A percentile compares a stretch with the other conserved stretches of the same genome.
These are phyloP conservation scores for Leishmania turanica DNA, from an alignment of 208 protist species.

Conservation along the genomic window DNA sequence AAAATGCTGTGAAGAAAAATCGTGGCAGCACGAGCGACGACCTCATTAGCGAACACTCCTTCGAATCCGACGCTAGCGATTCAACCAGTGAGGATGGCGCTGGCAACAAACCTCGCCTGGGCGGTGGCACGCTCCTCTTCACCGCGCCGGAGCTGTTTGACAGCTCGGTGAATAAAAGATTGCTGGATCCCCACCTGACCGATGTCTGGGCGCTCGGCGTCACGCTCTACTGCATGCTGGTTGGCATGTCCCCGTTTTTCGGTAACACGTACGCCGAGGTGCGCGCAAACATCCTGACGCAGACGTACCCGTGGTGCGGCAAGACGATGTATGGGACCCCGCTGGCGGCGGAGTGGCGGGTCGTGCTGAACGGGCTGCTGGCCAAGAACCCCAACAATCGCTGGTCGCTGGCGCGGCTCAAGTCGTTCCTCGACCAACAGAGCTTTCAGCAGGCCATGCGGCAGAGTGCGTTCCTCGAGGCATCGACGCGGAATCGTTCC, in stretches of 20 bases:
- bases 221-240: conserved; percentile 83
- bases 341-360: conserved; percentile 47
- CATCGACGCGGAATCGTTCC: neutral
- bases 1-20: conserved; percentile 16
- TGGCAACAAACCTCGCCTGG: conserved; percentile 24
- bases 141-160: conserved; percentile 73
- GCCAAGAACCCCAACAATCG: conserved; percentile 65
- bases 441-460: conserved; percentile 38
- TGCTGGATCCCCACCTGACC: conserved; percentile 53
- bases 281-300: conserved; percentile 37
- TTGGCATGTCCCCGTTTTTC: conserved; percentile 70
- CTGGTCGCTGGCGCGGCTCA: conserved; percentile 62
- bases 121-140: conserved; percentile 72
- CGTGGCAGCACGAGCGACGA: neutral
- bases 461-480: conserved; percentile 10
- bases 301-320: conserved; percentile 50
- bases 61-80: neutral
- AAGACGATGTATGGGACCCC: conserved; percentile 28
- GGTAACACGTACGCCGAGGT: conserved; percentile 53
- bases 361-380: conserved; percentile 70
- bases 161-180: conserved; percentile 2
- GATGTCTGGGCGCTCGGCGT: conserved; percentile 87
- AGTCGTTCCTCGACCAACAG: conserved; percentile 47
- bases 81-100: neutral
- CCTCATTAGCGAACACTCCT: neutral